Evolutionary conservation across 1,284 basidiomycete genomes (phyloP).

Genomic region (Naganishia liquefaciens): DNA sequence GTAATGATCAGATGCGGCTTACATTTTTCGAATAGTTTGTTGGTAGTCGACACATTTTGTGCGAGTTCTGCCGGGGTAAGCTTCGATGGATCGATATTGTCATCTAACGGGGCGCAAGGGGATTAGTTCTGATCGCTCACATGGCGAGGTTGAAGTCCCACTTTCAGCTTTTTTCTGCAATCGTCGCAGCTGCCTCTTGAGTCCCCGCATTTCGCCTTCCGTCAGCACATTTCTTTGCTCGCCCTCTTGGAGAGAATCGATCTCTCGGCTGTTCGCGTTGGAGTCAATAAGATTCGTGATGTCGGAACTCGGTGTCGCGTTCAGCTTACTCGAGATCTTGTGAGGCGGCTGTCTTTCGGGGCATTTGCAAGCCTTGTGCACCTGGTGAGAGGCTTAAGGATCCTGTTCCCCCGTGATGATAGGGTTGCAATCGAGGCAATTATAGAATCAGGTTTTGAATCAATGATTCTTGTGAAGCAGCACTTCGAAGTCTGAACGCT

Average conservation of each 20-base stretch:
- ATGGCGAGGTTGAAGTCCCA: background rate
- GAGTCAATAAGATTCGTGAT: background rate
- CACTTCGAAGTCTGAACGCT: background rate
- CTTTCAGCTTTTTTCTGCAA: slow-evolving; percentile 15
- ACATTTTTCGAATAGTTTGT: slow-evolving; percentile 6
- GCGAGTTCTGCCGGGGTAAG: background rate
- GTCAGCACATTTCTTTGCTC: background rate
- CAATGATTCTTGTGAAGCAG: background rate
- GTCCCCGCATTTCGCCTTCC: background rate
- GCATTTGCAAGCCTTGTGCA: background rate
- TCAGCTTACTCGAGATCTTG: too few relatives aligned
- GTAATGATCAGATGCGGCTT: background rate
- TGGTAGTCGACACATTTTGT: background rate
- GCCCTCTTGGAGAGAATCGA: background rate
- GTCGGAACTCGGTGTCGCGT: background rate
- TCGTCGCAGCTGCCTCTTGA: slow-evolving; percentile 16
- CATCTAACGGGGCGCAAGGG: slow-evolving; percentile 4
- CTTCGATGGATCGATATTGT: slow-evolving; percentile 18
- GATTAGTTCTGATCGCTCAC: background rate
- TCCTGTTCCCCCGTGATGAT: too few relatives aligned
- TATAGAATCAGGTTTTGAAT: background rate
- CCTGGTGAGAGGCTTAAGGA: too few relatives aligned
- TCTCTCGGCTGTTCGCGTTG: slow-evolving; percentile 5
- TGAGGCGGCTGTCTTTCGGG: background rate
- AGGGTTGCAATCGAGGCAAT: too few relatives aligned